Percentiles rank a stretch among this genome's conserved stretches.
Evolutionary conservation across 495 filamentous ascomycete species (phyloP).

Genomic region (Amorphotheca resinae): DNA sequence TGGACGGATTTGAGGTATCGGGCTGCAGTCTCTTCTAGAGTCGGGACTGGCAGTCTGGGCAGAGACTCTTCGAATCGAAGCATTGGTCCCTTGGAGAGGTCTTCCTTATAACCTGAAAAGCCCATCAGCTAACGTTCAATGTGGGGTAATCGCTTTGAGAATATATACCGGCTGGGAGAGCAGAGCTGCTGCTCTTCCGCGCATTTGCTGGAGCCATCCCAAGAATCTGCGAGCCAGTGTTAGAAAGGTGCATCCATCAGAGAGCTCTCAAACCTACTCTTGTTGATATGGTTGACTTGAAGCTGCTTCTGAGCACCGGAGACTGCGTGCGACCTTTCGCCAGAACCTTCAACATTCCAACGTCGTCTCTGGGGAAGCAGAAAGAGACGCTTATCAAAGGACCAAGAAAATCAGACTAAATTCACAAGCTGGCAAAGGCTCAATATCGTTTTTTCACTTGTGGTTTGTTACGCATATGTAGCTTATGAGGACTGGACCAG

Average conservation of each 20-base stretch:
- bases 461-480: too few relatives aligned
- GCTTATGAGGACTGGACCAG: too few relatives aligned
- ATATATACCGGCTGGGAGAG: conserved; percentile 35
- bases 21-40: conserved; percentile 80
- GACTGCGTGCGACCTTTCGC: conserved; percentile 30
- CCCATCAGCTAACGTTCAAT: conserved; percentile 8
- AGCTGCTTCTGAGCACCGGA: conserved; percentile 27
- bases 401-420: conserved; percentile 1
- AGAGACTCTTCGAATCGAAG: conserved; percentile 94
- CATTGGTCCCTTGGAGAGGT: conserved; percentile 82
- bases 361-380: conserved; percentile 16
- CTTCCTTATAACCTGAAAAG: conserved; percentile 72
- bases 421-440: too few relatives aligned
- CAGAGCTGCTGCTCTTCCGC: conserved; percentile 47
- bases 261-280: conserved; percentile 20
- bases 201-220: conserved; percentile 27
- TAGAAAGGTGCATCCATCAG: conserved; percentile 4
- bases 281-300: conserved; percentile 18
- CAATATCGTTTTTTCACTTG: too few relatives aligned
- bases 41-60: conserved; percentile 80
- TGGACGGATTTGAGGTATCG: conserved; percentile 91
- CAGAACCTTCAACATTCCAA: conserved; percentile 33
- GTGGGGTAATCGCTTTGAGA: conserved; percentile 11
- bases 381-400: conserved; percentile 7
- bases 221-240: conserved; percentile 5